A percentile compares a stretch with the other conserved stretches of the same genome.
Evolutionary conservation across 2,329 filamentous ascomycete genomes (phyloP).

Genomic region (Pseudocercospora cruenta): DNA sequence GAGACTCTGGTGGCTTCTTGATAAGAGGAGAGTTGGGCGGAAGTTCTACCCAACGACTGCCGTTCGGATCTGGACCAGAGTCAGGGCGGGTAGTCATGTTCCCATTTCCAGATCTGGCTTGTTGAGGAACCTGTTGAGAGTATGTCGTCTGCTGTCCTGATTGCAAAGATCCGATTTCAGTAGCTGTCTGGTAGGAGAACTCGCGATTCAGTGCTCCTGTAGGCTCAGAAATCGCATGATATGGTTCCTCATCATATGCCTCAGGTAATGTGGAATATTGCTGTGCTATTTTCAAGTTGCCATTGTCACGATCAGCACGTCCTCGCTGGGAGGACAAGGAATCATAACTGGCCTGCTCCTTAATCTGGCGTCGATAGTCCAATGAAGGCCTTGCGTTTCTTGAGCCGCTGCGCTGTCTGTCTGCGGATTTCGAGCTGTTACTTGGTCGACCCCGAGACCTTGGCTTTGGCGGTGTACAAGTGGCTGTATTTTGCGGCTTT

Average conservation of each 20-base stretch:
- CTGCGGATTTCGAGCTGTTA: not conserved
- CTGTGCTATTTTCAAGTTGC: not conserved
- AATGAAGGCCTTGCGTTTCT: not conserved
- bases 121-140: not conserved
- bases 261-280: not conserved
- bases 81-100: not conserved
- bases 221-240: not conserved
- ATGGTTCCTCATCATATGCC: not conserved
- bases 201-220: not conserved
- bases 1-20: not conserved
- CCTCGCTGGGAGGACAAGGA: not conserved
- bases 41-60: not conserved
- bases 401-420: not conserved
- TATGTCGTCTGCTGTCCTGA: not conserved
- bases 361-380: not conserved
- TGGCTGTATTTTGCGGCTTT: not conserved
- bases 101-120: not conserved
- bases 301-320: not conserved
- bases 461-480: not conserved
- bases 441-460: not conserved
- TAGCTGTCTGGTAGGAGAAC: too few relatives aligned
- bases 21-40: conserved; percentile 1
- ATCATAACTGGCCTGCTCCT: not conserved
- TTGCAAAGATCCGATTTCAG: not conserved
- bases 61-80: not conserved